Evolutionary conservation across 225 moss, liverwort and hornwort species (phyloP), one percentile per base, ranked within the genome.

Genomic region (Pseudoscleropodium purum): DNA sequence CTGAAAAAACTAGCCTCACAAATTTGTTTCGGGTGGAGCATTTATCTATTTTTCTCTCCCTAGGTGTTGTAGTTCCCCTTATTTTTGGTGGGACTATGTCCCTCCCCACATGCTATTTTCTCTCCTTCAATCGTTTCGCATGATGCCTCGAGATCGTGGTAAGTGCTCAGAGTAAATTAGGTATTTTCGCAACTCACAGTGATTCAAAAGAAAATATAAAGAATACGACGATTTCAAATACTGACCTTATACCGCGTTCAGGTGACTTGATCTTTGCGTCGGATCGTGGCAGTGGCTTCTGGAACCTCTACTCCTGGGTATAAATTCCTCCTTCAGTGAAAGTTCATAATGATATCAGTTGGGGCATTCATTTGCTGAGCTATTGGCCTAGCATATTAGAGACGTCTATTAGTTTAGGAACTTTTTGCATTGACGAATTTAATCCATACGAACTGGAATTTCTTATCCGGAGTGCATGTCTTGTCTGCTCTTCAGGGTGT

Each of bases 261-360:
- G 98, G 96, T 72, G 94, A 95, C 81, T 94, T 98, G 75, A 91
- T 93, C 90, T 97, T 98, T 86, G 96, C 91, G n/a, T 98, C 98
- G 63, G 98, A 98, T 92, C 95, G 98, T 90, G 92, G 78, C 45
- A 95, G 91, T 90, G 97, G 98, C 75, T 98, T 94, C 89, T 98
- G 98, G 98, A 98, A 98, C 87, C 94, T 98, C 75, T 96, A 97
- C 92, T 93, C 92, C 45, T 98, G 98, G 98, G 98, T 97, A 97
- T 52, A 54, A 43, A 30, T 70, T 76, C 30, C 49, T 43, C 69
- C 63, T 82, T 79, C 68, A 83, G 33, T 61, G 77, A 51, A 72
- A 74, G 69, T 69, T 73, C 60, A 25, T 45, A 77, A 75, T 64
- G 69, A 61, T 75, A 30, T 78, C 51, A 82, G 61, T 82, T 59